Percentiles rank a stretch among this genome's conserved stretches.
These are phyloP conservation scores for Ambispora gerdemannii DNA, from an alignment of 192 early-diverging fungal genomes.

Conservation along the genomic window DNA sequence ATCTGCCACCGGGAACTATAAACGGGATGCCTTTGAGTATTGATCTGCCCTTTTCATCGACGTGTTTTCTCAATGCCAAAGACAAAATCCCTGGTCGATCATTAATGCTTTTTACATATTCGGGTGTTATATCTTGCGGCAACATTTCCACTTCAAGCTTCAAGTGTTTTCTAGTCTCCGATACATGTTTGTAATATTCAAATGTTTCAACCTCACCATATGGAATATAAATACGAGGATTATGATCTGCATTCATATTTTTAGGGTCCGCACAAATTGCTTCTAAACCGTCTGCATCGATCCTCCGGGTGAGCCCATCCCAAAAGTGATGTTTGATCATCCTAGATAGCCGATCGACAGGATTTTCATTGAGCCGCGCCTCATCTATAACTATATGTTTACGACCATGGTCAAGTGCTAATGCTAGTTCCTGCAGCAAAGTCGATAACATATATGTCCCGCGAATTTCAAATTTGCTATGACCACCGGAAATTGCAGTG, in stretches of 20 bases:
- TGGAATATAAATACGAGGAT: conserved; percentile 92
- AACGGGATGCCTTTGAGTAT: conserved; percentile 81
- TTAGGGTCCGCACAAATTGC: conserved; percentile 91
- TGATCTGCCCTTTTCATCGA: conserved; percentile 48
- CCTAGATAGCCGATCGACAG: conserved; percentile 81
- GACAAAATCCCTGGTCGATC: conserved; percentile 85
- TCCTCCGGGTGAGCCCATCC: conserved; percentile 90
- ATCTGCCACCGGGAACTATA: conserved; percentile 96
- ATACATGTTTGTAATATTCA: conserved; percentile 77
- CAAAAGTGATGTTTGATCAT: conserved; percentile 94
- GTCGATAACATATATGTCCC: conserved; percentile 96
- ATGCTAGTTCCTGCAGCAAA: conserved; percentile 89
- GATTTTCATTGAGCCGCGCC: conserved; percentile 89
- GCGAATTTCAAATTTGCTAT: conserved; percentile 83
- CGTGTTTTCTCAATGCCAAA: conserved; percentile 58
- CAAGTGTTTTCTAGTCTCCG: conserved; percentile 61
- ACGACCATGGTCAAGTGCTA: conserved; percentile 84
- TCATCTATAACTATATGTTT: conserved; percentile 88
- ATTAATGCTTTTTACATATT: conserved; percentile 91
- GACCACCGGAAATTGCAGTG: conserved; percentile 83
- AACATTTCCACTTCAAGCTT: conserved; percentile 76
- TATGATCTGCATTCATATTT: conserved; percentile 70
- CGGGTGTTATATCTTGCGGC: conserved; percentile 81
- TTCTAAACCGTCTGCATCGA: conserved; percentile 82
- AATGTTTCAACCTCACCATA: conserved; percentile 69